Conservation (phyloP, 768 basidiomycete genomes). For the Mycena kentingensis region DNA sequence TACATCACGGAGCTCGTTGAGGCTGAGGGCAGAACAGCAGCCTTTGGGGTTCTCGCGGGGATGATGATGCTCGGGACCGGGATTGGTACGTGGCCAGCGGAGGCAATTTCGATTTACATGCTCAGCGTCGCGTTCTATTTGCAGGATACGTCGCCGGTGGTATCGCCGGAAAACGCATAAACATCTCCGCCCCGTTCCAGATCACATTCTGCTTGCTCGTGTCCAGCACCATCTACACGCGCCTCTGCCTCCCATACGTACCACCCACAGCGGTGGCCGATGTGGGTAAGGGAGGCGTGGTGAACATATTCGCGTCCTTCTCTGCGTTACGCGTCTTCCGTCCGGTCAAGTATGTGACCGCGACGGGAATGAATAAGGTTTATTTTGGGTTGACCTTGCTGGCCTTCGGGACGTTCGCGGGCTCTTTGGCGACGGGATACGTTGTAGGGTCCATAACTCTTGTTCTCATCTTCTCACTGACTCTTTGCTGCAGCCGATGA, state of each 20-base stretch:
- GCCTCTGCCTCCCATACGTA: constrained; percentile 12
- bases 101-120: neutral
- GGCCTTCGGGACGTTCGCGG: constrained; percentile 13
- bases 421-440: constrained; percentile 2
- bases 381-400: constrained; percentile 15
- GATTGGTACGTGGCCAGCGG: constrained; percentile 1
- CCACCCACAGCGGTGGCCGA: neutral
- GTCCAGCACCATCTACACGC: constrained; percentile 8
- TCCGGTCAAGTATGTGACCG: constrained; percentile 5
- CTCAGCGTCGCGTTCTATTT: neutral
- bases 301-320: constrained; percentile 7
- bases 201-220: constrained; percentile 20
- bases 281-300: neutral
- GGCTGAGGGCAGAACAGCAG: constrained; percentile 16
- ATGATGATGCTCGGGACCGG: constrained; percentile 15
- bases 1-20: constrained; percentile 18
- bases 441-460: neutral
- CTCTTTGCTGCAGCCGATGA: constrained; percentile 7
- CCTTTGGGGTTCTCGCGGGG: constrained; percentile 18
- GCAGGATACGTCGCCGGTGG: constrained; percentile 18
- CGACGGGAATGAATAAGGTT: neutral
- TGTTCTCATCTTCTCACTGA: too few species aligned
- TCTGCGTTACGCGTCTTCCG: constrained; percentile 12
- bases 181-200: constrained; percentile 15
- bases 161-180: constrained; percentile 5